Evolutionary conservation across 1,139 yeast species (phyloP), one percentile per base, ranked within the genome.

Genomic region (Yamadazyma jaroonii): DNA sequence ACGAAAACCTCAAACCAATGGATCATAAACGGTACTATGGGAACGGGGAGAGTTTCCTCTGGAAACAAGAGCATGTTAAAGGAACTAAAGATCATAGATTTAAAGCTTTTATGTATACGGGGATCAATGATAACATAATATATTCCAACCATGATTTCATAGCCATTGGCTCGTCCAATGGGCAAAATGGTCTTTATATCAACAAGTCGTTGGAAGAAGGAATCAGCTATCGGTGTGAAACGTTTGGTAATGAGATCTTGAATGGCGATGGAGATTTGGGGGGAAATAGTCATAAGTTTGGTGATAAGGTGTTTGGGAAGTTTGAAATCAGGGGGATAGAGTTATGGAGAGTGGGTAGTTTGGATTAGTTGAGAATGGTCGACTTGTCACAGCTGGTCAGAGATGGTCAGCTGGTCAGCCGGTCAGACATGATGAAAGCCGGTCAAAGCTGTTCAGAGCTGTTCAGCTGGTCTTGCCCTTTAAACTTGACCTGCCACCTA

Each of bases 21-120:
- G 89, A 83, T 34, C 80, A 79, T 35, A 76, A 77, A 52, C 70
- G 89, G 41, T 92, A 82, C 61, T 85, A 82, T 50, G 98, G 98
- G 2, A 90, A 89, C 59, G 97, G 97, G 1, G 97, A 92, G 58
- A 88, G 97, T 53, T 89, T 90, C 52, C 69, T 92, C 25, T 92
- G 97, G 97, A 86, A 84, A 51, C 56, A 73, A 26, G 84, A 79
- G 43, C n/a, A 29, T 20, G n/a, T 11, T 13, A 20, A 27, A 22
- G 25, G 30, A 14, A 41, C 38, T 13, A 25, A 35, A 15, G 49
- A 48, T 8, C 47, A 52, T 10, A 53, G 86, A 39, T 79, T 90
- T 56, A 79, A 81, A 57, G 97, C 95, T 0, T 92, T 79, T 56
- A 88, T 90, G 40, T 87, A 84, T 59, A 88, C 97, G 0, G 96